Conservation (phyloP, 306 rosid species). For the Carpinus fangiana region DNA sequence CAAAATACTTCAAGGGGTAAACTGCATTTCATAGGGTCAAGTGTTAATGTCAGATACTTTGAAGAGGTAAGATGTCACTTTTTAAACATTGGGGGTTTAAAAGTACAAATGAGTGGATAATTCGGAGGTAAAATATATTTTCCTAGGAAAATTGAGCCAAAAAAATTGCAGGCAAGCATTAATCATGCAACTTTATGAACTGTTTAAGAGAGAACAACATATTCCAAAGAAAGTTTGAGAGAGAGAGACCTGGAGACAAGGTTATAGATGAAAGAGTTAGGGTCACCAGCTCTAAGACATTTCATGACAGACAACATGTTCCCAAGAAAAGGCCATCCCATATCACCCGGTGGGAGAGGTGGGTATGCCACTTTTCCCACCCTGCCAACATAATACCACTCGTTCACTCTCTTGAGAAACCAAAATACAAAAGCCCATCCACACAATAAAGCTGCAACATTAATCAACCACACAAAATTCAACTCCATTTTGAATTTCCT, state of each 20-base stretch:
- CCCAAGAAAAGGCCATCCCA: slow-evolving; percentile 41
- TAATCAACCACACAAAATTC: neutral
- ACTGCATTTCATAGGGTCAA: too few relatives aligned
- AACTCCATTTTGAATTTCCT: neutral
- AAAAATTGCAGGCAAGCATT: too few relatives aligned
- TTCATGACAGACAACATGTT: slow-evolving; percentile 4
- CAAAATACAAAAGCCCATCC: slow-evolving; percentile 16
- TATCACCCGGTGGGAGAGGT: slow-evolving; percentile 35
- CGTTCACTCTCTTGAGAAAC: slow-evolving; percentile 22
- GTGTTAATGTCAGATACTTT: too few relatives aligned
- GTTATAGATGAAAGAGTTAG: slow-evolving; percentile 12
- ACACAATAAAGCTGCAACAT: neutral
- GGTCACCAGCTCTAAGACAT: slow-evolving; percentile 20
- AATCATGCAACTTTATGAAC: too few relatives aligned
- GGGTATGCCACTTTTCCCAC: neutral
- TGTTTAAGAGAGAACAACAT: too few relatives aligned
- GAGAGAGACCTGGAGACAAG: slow-evolving; percentile 18
- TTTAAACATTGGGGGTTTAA: too few relatives aligned
- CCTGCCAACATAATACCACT: slow-evolving; percentile 17
- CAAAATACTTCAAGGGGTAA: too few relatives aligned
- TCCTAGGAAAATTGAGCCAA: too few relatives aligned
- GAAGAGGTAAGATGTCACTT: too few relatives aligned
- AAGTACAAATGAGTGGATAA: too few relatives aligned
- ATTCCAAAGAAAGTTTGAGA: too few relatives aligned
- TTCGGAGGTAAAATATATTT: too few relatives aligned